A percentile compares a stretch with the other conserved stretches of the same genome.
phyloP scores from a whole-genome alignment of 306 rosid species.

The Crataegus laevigata region DNA sequence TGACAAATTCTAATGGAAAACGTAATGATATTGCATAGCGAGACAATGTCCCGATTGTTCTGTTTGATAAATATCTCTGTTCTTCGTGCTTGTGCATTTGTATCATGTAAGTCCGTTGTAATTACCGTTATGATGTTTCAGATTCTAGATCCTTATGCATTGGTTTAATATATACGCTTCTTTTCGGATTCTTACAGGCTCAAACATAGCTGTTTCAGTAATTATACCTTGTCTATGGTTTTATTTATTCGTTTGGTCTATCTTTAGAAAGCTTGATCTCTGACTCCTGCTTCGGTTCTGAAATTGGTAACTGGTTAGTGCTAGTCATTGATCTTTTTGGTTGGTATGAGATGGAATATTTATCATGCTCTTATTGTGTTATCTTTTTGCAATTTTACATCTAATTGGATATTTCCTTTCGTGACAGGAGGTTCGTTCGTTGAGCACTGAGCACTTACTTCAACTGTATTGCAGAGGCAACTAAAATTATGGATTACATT shows the following conservation, averaged over 20 bases:
- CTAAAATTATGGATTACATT: neutral
- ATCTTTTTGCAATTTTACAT: neutral
- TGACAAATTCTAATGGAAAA: conserved; percentile 22
- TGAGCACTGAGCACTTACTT: neutral
- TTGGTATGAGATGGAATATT: conserved; percentile 2
- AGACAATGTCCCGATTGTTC: conserved; percentile 8
- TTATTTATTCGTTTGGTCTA: neutral
- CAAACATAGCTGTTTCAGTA: neutral
- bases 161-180: neutral
- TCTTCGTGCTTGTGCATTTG: neutral
- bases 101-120: neutral
- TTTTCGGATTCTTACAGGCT: neutral
- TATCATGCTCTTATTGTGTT: neutral
- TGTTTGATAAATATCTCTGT: neutral
- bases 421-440: conserved; percentile 6
- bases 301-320: neutral
- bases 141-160: neutral
- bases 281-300: neutral
- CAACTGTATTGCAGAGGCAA: conserved; percentile 1
- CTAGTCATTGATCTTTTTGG: neutral
- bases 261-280: conserved; percentile 2
- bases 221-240: neutral
- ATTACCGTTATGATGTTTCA: neutral
- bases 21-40: conserved; percentile 18
- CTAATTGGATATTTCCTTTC: conserved; percentile 2